Evolutionary conservation across 2,329 filamentous ascomycete species (phyloP).

Genomic region (Aspergillus flavus): DNA sequence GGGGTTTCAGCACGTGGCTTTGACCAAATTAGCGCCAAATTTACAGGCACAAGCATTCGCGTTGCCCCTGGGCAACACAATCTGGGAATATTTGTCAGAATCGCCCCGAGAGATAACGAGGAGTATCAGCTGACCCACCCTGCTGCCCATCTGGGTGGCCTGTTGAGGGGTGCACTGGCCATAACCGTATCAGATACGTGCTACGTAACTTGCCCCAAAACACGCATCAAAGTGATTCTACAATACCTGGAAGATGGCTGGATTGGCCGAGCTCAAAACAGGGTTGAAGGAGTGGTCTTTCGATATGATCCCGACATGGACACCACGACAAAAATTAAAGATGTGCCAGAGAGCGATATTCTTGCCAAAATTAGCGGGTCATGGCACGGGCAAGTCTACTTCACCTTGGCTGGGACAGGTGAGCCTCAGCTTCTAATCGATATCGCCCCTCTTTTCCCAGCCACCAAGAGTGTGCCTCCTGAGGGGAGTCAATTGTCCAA

Average conservation of each 20-base stretch:
- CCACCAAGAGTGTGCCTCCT: slow-evolving; percentile 78
- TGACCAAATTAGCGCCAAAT: slow-evolving; percentile 96
- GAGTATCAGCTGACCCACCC: slow-evolving; percentile 95
- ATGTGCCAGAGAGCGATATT: slow-evolving; percentile 83
- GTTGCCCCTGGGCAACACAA: slow-evolving; percentile 93
- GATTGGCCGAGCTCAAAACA: slow-evolving; percentile 89
- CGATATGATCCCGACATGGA: slow-evolving; percentile 87
- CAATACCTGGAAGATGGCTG: slow-evolving; percentile 94
- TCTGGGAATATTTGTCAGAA: slow-evolving; percentile 88
- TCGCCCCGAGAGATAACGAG: slow-evolving; percentile 79
- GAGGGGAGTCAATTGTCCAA: slow-evolving; percentile 78
- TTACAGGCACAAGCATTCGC: slow-evolving; percentile 91
- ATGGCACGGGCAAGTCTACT: slow-evolving; percentile 76
- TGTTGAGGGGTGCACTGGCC: slow-evolving; percentile 83
- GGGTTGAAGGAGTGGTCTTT: slow-evolving; percentile 88
- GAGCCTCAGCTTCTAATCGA: slow-evolving; percentile 78
- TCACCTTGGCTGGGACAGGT: slow-evolving; percentile 52
- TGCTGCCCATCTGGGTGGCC: slow-evolving; percentile 84
- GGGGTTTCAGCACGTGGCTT: slow-evolving; percentile 87
- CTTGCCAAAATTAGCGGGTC: slow-evolving; percentile 79
- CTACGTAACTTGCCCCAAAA: slow-evolving; percentile 87
- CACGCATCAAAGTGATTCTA: slow-evolving; percentile 85
- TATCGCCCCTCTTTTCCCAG: slow-evolving; percentile 77
- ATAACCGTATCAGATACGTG: slow-evolving; percentile 89
- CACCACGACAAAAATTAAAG: slow-evolving; percentile 74